Base-by-base conservation (phyloP, 2,329 filamentous ascomycete genomes). In the Neofusicoccum parvum region DNA sequence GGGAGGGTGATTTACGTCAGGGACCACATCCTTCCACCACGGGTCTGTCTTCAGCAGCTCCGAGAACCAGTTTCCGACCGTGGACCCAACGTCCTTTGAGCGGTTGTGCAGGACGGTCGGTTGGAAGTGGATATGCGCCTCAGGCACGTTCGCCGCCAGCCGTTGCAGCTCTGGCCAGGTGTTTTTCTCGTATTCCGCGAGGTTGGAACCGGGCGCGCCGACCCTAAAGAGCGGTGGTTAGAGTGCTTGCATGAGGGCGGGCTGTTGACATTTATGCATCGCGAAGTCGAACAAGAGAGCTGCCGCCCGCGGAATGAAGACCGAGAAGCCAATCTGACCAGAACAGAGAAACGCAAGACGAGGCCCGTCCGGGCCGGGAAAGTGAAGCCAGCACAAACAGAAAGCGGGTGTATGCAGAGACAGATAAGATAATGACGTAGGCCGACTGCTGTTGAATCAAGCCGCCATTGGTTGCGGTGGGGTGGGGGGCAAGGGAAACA, bases 101-200 rank as follows among this genome's bases (percentile, higher is more conserved):
- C 91, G 85, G 39, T 84, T 86, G 71, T 87, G 86, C 20, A 88
- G 76, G 9, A 84, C 70, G 3, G 82, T 79, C 54, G 83, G 83
- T 80, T 93, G 91, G 68, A 92, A 91, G 74, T 95, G 91, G 56
- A 96, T 87, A 6, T 92, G 92, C 2, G 92, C 89, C 70, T 94
- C 91, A 0, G 91, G 91, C 0, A 90, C 83, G 54, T 91, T 83
- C 67, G 85, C 81, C 27, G 80, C 81, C 3, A 83, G 72, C 1
- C 75, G 72, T 54, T 75, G 75, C 14, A 83, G 70, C 67, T 82
- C 80, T 32, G 76, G 74, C 80, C 80, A 83, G 14, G 81, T 81
- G 36, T 76, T 73, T 54, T 72, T 74, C 68, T 83, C 81, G 67
- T 78, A 81, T 14, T 71, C 71, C 60, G 79, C 74, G 17, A 78